Conservation (phyloP, 2,329 filamentous ascomycete species). For the Colletotrichum sp. region DNA sequence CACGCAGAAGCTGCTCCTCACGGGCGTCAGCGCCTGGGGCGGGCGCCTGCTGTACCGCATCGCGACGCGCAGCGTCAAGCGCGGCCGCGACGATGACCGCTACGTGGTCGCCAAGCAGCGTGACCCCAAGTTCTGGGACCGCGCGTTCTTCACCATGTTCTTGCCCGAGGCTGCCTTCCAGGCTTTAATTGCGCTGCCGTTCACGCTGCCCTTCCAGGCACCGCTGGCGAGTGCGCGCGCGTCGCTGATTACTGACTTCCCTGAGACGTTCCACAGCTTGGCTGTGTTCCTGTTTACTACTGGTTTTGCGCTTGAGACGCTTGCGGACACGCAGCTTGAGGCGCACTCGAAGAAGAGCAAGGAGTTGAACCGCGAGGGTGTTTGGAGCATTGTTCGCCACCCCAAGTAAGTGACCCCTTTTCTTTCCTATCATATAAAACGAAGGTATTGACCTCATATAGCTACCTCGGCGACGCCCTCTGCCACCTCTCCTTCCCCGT, state of each 20-base stretch:
- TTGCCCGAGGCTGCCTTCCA: slow-evolving; percentile 63
- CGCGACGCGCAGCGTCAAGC: slow-evolving; percentile 49
- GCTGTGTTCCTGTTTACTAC: slow-evolving; percentile 61
- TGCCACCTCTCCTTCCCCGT: slow-evolving; percentile 65
- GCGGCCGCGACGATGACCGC: slow-evolving; percentile 60
- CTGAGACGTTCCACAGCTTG: slow-evolving; percentile 36
- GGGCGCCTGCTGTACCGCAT: slow-evolving; percentile 60
- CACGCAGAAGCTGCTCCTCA: slow-evolving; percentile 60
- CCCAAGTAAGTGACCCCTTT: slow-evolving; percentile 55
- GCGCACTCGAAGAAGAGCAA: slow-evolving; percentile 41
- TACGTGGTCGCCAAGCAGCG: slow-evolving; percentile 55
- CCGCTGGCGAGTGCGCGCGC: slow-evolving; percentile 22
- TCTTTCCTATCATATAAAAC: rapidly evolving
- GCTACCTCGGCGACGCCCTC: slow-evolving; percentile 66
- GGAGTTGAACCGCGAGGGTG: slow-evolving; percentile 54
- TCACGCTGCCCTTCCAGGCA: slow-evolving; percentile 60
- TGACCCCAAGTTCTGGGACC: slow-evolving; percentile 60
- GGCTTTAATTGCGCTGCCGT: slow-evolving; percentile 61
- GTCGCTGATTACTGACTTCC: slow-evolving; percentile 10
- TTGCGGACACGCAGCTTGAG: slow-evolving; percentile 63
- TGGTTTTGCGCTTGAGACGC: slow-evolving; percentile 60
- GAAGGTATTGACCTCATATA: slow-evolving; percentile 26
- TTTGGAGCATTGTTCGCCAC: slow-evolving; percentile 67
- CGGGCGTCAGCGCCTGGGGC: slow-evolving; percentile 63
- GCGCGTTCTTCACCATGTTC: slow-evolving; percentile 57